phyloP scores from a whole-genome alignment of 176 grass and related monocot species.

The Otatea glauca region DNA sequence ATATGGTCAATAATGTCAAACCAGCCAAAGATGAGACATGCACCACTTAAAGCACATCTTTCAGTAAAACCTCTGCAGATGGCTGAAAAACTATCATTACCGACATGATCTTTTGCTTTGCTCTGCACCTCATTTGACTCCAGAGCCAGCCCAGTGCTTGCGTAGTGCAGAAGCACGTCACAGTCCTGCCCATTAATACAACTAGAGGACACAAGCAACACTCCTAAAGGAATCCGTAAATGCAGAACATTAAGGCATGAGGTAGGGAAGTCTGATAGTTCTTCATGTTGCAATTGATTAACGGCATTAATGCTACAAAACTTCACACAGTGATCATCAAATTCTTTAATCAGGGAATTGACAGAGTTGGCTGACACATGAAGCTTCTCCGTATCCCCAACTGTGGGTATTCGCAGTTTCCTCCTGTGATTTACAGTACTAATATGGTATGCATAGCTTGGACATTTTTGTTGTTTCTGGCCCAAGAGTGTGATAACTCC shows the following conservation, averaged over 20 bases:
- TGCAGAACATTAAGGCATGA: conserved; percentile 53
- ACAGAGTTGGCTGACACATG: conserved; percentile 35
- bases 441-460: background rate
- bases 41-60: conserved; percentile 59
- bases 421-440: conserved; percentile 48
- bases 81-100: conserved; percentile 25
- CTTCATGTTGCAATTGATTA: conserved; percentile 35
- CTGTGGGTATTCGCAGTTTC: conserved; percentile 48
- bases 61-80: conserved; percentile 33
- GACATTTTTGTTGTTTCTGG: conserved; percentile 33
- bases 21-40: conserved; percentile 65
- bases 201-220: conserved; percentile 56
- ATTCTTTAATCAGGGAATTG: conserved; percentile 52
- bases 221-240: conserved; percentile 65
- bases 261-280: conserved; percentile 20
- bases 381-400: conserved; percentile 24
- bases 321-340: conserved; percentile 50
- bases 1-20: conserved; percentile 68
- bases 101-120: conserved; percentile 31
- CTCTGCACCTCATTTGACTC: conserved; percentile 43
- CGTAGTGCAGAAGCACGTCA: conserved; percentile 62
- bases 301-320: conserved; percentile 1
- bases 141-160: conserved; percentile 56
- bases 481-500: conserved; percentile 63
- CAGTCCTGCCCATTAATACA: conserved; percentile 58